phyloP scores from a whole-genome alignment of 495 filamentous ascomycete genomes.

The Trichocladium uniseriatum region DNA sequence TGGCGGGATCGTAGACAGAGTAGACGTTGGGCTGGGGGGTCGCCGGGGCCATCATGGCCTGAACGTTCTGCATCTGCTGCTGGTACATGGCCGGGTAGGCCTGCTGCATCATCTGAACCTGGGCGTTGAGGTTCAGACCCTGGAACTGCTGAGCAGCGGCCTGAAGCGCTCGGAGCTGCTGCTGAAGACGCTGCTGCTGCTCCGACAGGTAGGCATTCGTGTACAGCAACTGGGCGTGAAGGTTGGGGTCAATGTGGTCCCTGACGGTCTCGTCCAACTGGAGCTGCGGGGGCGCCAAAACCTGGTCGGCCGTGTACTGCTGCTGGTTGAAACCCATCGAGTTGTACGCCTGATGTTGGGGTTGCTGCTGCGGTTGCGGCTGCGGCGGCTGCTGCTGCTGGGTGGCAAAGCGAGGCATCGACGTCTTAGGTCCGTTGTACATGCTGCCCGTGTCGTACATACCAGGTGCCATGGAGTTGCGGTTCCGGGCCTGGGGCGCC shows the following conservation, averaged over 20 bases:
- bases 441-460: conserved; percentile 36
- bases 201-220: conserved; percentile 80
- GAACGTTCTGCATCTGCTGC: conserved; percentile 48
- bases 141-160: conserved; percentile 69
- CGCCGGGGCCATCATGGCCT: conserved; percentile 50
- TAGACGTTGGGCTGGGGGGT: conserved; percentile 52
- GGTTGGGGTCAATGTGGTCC: conserved; percentile 66
- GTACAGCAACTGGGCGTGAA: conserved; percentile 74
- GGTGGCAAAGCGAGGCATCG: conserved; percentile 33
- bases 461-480: conserved; percentile 40
- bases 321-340: conserved; percentile 30
- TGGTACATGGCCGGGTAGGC: conserved; percentile 38
- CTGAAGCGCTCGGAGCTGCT: conserved; percentile 49
- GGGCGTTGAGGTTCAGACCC: conserved; percentile 50
- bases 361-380: conserved; percentile 15
- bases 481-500: conserved; percentile 26
- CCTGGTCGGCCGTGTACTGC: conserved; percentile 61
- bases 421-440: conserved; percentile 46
- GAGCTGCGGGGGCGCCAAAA: conserved; percentile 74
- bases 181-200: conserved; percentile 73
- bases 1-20: conserved; percentile 71
- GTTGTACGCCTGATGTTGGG: conserved; percentile 28
- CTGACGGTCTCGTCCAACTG: conserved; percentile 52
- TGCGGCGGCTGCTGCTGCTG: conserved; percentile 19
- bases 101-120: conserved; percentile 36